Percentiles rank a stretch among this genome's conserved stretches.
Evolutionary conservation across 345 rosid species (phyloP).

Genomic region (Lumnitzera racemosa): DNA sequence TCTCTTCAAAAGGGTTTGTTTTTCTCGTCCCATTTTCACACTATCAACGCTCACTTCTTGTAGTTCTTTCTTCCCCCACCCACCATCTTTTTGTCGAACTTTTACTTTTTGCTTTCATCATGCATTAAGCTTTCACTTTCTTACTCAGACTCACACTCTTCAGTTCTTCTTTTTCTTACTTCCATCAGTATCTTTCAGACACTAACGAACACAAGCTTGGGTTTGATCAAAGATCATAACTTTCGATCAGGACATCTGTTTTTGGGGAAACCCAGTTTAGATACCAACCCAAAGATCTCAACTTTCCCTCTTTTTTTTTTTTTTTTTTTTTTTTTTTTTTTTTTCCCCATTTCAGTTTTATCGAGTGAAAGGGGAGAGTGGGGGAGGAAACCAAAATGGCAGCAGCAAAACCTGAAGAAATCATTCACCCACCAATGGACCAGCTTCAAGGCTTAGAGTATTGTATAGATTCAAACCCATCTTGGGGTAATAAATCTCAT

Average conservation of each 20-base stretch:
- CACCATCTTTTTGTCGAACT: slow-evolving; percentile 7
- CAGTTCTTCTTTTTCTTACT: slow-evolving; percentile 9
- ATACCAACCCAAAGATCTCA: background rate
- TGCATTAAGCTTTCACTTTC: background rate
- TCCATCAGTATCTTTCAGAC: background rate
- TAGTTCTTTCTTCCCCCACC: background rate
- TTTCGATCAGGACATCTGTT: slow-evolving; percentile 20
- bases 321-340: background rate
- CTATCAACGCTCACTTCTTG: slow-evolving; percentile 8
- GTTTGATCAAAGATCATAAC: slow-evolving; percentile 2
- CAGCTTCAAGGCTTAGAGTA: slow-evolving; percentile 98
- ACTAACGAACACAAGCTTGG: background rate
- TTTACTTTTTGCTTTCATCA: slow-evolving; percentile 5
- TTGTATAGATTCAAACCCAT: slow-evolving; percentile 97
- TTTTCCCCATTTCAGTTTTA: background rate
- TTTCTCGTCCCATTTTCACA: slow-evolving; percentile 8
- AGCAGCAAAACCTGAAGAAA: slow-evolving; percentile 88
- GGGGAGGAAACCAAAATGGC: slow-evolving; percentile 53
- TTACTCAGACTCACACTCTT: slow-evolving; percentile 9
- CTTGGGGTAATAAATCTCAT: slow-evolving; percentile 61
- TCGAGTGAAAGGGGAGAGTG: background rate
- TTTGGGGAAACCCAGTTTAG: slow-evolving; percentile 18
- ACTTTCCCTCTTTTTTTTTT: background rate
- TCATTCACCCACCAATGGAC: slow-evolving; percentile 85
- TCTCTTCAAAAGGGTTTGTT: slow-evolving; percentile 23